These are phyloP conservation scores for Lecanicillium sp. DNA, from an alignment of 2,329 filamentous ascomycete genomes.

Conservation along the genomic window DNA sequence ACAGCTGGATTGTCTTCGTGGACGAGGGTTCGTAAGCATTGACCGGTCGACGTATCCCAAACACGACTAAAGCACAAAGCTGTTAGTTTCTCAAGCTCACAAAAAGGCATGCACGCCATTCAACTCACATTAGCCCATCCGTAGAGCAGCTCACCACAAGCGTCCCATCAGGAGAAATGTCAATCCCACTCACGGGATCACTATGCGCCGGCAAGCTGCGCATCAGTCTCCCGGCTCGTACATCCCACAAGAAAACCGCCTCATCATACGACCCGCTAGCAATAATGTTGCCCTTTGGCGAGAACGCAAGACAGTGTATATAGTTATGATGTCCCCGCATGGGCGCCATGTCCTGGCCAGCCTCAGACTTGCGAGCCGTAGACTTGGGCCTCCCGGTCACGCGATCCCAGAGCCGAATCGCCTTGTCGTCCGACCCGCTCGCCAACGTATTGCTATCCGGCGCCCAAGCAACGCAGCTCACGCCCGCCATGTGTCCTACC, in stretches of 20 bases:
- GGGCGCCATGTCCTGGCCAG: conserved; percentile 37
- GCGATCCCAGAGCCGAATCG: conserved; percentile 84
- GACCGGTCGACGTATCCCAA: conserved; percentile 92
- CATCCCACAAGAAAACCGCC: conserved; percentile 94
- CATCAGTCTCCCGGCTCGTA: conserved; percentile 81
- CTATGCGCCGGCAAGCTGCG: conserved; percentile 86
- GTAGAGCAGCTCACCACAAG: conserved; percentile 86
- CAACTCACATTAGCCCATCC: conserved; percentile 74
- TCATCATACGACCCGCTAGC: conserved; percentile 95
- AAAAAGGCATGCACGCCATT: background rate
- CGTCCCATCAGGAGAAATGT: conserved; percentile 88
- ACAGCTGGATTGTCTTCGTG: conserved; percentile 94
- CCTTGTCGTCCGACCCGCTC: conserved; percentile 91
- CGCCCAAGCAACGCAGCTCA: conserved; percentile 90
- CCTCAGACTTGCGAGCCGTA: conserved; percentile 28
- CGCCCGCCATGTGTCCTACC: conserved; percentile 85
- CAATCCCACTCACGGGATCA: conserved; percentile 87
- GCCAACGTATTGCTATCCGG: conserved; percentile 83
- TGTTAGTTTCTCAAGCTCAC: too few relatives aligned
- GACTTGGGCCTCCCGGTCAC: conserved; percentile 49
- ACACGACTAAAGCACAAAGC: conserved; percentile 50
- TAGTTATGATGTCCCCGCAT: conserved; percentile 92
- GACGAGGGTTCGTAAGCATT: conserved; percentile 88
- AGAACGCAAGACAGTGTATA: conserved; percentile 87
- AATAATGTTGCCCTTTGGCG: conserved; percentile 96